These are phyloP conservation scores for Penicillium crustosum DNA, from an alignment of 2,329 filamentous ascomycete genomes.

Conservation along the genomic window DNA sequence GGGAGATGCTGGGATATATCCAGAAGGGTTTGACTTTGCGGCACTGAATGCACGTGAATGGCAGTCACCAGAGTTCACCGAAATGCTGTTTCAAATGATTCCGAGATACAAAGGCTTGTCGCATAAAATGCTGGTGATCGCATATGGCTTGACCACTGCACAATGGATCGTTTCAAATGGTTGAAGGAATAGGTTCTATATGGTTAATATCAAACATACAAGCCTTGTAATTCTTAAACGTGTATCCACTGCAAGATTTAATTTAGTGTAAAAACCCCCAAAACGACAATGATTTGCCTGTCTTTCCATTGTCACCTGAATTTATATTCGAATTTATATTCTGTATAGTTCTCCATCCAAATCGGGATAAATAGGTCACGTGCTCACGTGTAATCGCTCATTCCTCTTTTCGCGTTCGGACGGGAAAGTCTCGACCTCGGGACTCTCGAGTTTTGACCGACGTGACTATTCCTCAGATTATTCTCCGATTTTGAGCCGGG, in stretches of 20 bases:
- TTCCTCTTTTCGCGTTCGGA: slow-evolving; percentile 2
- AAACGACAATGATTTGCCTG: background rate
- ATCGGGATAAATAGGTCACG: slow-evolving; percentile 2
- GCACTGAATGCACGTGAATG: no score
- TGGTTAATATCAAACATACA: background rate
- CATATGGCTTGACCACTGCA: slow-evolving; percentile 11
- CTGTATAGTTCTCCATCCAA: background rate
- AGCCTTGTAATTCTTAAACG: background rate
- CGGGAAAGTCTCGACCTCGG: background rate
- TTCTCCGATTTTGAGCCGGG: background rate
- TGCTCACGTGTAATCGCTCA: background rate
- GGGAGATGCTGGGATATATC: no score
- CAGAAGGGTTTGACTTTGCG: no score
- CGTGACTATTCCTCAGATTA: background rate
- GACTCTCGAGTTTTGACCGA: background rate
- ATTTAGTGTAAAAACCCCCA: background rate
- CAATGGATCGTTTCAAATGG: background rate
- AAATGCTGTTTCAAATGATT: slow-evolving; percentile 15
- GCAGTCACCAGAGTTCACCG: no score
- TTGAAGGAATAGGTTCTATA: no score
- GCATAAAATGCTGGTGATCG: slow-evolving; percentile 12
- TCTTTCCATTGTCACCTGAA: background rate
- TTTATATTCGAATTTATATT: background rate
- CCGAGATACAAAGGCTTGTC: slow-evolving; percentile 10
- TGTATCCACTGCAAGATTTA: no score